Base-by-base conservation (phyloP, 2,329 filamentous ascomycete species). In the Neonectria coccinea region DNA sequence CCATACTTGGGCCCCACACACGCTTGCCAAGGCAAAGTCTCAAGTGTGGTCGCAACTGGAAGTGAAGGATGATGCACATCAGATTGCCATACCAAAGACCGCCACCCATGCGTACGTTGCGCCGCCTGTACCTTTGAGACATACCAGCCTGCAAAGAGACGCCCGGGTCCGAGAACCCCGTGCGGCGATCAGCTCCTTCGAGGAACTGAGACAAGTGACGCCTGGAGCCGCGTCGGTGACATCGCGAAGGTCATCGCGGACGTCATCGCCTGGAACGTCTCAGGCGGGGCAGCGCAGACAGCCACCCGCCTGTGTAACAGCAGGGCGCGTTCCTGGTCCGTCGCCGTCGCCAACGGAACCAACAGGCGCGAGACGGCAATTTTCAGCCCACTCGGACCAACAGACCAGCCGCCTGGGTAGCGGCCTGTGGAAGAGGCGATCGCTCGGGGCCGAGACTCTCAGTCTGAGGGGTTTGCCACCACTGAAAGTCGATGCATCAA, bases 401-500 rank as follows among this genome's bases (percentile, higher is more conserved):
- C 62, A 62, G 33, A 47, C 47, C 12, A 48, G 50, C 62, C 62
- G n/a, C 36, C 50, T 55, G 33, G 59, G 45, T 22, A 61, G 63
- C 50, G 52, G 52, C 16, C 48, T 68, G n/a, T 70, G 64, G 64
- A 73, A 69, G 53, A 70, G 59, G 58, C 65, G 70, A 36, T 69
- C 72, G 36, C 53, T 69, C 33, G 72, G 70, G 41, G 50, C 63
- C 33, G 70, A 73, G 56, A 66, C 67, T 54, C 63, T 71, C 22
- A 64, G 63, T 54, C 62, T 71, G 27, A 64, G 63, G 54, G 69
- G 64, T 16, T 31, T 73, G 11, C 47, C 70, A 14, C 67, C 72
- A 18, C 47, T 56, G 48, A 68, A 69, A 48, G 51, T 59, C 31
- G 67, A 69, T 54, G 41, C 66, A 33, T 67, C 69, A n/a, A 55